Evolutionary conservation across 1,284 basidiomycete genomes (phyloP).

Genomic region (Boletellus deceptivus): DNA sequence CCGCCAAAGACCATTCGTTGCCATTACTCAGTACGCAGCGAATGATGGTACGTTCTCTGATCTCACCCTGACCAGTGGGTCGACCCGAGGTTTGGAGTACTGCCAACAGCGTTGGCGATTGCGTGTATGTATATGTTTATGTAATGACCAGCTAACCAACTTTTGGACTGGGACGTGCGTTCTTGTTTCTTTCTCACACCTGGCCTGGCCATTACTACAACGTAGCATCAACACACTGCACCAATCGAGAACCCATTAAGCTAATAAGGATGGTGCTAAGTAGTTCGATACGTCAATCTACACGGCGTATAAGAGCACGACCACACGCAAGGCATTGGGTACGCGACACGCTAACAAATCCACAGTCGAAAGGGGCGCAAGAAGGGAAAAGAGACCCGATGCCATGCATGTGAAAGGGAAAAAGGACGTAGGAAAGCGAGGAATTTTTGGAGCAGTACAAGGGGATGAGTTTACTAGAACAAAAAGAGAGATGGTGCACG

Average conservation of each 20-base stretch:
- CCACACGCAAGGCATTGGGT: conserved; percentile 10
- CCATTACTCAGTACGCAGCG: too few species aligned
- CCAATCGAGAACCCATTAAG: conserved; percentile 19
- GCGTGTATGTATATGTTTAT: too few species aligned
- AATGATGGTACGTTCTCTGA: too few species aligned
- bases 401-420: background rate
- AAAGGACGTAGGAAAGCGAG: background rate
- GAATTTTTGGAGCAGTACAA: conserved; percentile 9
- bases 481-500: conserved; percentile 3
- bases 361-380: conserved; percentile 2
- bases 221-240: background rate
- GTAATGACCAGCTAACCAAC: too few species aligned
- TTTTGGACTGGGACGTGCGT: too few species aligned
- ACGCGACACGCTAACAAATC: conserved; percentile 12
- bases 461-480: conserved; percentile 12
- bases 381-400: background rate
- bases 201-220: too few species aligned
- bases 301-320: conserved; percentile 1
- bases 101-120: too few species aligned
- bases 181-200: too few species aligned
- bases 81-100: too few species aligned
- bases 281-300: background rate
- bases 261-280: conserved; percentile 5
- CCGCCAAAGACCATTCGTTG: too few species aligned
- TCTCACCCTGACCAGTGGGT: too few species aligned